These are phyloP conservation scores for Kluyveromyces siamensis DNA, from an alignment of 805 yeast species.

Conservation along the genomic window DNA sequence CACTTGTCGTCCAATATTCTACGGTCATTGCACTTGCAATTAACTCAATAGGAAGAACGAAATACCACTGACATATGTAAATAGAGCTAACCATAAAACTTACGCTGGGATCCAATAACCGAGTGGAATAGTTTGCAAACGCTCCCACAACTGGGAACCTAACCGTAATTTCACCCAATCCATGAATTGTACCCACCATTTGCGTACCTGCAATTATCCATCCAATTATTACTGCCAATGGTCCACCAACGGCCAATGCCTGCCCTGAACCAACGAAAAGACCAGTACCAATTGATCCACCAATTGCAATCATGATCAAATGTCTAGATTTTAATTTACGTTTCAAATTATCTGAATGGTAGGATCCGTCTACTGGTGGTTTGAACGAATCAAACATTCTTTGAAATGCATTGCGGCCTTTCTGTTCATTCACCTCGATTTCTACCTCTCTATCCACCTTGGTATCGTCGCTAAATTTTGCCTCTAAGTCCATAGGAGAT, in stretches of 20 bases:
- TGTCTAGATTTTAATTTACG: constrained; percentile 54
- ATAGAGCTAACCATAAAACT: constrained; percentile 53
- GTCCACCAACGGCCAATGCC: constrained; percentile 41
- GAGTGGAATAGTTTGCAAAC: constrained; percentile 36
- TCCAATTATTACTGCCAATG: constrained; percentile 42
- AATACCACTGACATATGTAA: constrained; percentile 40
- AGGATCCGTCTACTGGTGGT: constrained; percentile 14
- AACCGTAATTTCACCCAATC: constrained; percentile 41
- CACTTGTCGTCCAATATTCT: constrained; percentile 35
- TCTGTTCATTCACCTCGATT: not conserved
- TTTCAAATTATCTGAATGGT: constrained; percentile 10
- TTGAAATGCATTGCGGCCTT: constrained; percentile 4
- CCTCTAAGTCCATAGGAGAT: constrained; percentile 1
- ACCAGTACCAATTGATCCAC: constrained; percentile 71
- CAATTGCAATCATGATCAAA: constrained; percentile 70
- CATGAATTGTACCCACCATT: constrained; percentile 46
- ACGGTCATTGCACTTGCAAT: constrained; percentile 43
- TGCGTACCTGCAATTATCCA: constrained; percentile 42
- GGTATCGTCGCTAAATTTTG: constrained; percentile 1
- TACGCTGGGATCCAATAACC: constrained; percentile 42
- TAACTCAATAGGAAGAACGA: constrained; percentile 39
- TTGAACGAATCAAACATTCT: constrained; percentile 11
- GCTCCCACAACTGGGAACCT: constrained; percentile 44
- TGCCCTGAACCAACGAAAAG: constrained; percentile 47
- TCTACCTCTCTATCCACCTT: not conserved